Percentiles rank a stretch among this genome's conserved stretches.
These are phyloP conservation scores for Chlorella sp. DNA, from an alignment of 139 green algal species.

Conservation along the genomic window DNA sequence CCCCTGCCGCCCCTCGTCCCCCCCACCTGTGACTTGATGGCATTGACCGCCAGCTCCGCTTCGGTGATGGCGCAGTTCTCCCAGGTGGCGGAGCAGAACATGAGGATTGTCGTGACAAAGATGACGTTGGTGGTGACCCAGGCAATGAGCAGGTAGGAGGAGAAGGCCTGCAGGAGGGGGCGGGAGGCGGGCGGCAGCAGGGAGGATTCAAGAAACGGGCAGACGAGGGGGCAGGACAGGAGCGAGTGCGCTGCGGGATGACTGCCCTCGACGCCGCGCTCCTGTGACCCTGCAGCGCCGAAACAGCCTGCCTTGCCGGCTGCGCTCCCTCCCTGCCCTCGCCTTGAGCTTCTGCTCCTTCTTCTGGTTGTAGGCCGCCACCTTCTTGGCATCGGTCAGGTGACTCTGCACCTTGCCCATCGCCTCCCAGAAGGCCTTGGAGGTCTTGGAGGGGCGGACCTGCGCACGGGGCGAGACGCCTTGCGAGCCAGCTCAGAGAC, in stretches of 20 bases:
- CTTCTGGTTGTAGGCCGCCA: constrained; percentile 30
- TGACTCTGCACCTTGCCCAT: constrained; percentile 37
- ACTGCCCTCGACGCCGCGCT: no score
- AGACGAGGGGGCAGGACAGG: no score
- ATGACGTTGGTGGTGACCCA: constrained; percentile 36
- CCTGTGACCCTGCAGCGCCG: no score
- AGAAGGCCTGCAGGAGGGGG: constrained; percentile 22
- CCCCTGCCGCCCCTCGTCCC: no score
- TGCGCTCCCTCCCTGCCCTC: no score
- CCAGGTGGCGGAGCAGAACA: constrained; percentile 22
- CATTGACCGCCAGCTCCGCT: constrained; percentile 18
- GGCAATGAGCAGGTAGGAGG: constrained; percentile 29
- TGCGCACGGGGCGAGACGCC: background rate
- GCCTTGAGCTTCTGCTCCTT: constrained; percentile 41
- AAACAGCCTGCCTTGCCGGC: no score
- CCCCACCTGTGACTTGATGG: no score
- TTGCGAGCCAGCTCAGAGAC: no score
- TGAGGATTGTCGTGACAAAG: constrained; percentile 13
- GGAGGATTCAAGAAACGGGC: no score
- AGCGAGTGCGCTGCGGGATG: no score
- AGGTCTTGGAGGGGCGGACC: constrained; percentile 27
- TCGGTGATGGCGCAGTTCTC: no score
- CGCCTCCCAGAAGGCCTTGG: constrained; percentile 35
- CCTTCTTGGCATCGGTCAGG: constrained; percentile 28
- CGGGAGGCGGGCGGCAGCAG: background rate